Evolutionary conservation across 2,329 filamentous ascomycete species (phyloP).

Genomic region (Cercospora canescens): DNA sequence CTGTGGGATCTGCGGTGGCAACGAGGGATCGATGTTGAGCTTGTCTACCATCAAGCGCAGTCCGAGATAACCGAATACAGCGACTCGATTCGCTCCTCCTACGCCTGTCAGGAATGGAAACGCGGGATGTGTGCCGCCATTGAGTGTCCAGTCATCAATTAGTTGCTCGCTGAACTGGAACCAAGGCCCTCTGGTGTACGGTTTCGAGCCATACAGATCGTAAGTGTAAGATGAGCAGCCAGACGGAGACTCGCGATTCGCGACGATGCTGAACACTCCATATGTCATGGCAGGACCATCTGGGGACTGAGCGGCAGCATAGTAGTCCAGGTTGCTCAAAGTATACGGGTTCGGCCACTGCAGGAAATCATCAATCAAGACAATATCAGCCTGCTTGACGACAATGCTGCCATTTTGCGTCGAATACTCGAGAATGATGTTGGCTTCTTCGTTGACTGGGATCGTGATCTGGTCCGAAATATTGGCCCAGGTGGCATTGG

Average conservation of each 20-base stretch:
- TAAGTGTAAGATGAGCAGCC: conserved; percentile 71
- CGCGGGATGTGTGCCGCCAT: conserved; percentile 67
- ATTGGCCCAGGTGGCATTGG: conserved; percentile 60
- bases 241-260: conserved; percentile 64
- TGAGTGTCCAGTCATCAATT: conserved; percentile 58
- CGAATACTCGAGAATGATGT: conserved; percentile 64
- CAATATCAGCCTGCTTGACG: conserved; percentile 72
- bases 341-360: conserved; percentile 59
- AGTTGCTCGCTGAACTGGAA: conserved; percentile 72
- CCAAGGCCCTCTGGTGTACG: conserved; percentile 67
- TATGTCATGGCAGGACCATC: conserved; percentile 75
- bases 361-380: conserved; percentile 65
- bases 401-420: conserved; percentile 66
- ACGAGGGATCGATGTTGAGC: conserved; percentile 63
- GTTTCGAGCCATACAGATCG: conserved; percentile 61
- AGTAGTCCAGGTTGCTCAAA: conserved; percentile 64
- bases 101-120: conserved; percentile 72
- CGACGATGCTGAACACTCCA: conserved; percentile 66
- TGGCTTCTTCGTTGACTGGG: conserved; percentile 54
- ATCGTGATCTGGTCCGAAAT: conserved; percentile 59
- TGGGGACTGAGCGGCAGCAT: conserved; percentile 66
- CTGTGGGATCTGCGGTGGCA: conserved; percentile 65
- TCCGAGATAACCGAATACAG: conserved; percentile 67
- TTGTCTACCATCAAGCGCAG: conserved; percentile 60
- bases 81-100: conserved; percentile 68